Conservation (phyloP, 2,329 filamentous ascomycete species). For the Arthrocladium fulminans region DNA sequence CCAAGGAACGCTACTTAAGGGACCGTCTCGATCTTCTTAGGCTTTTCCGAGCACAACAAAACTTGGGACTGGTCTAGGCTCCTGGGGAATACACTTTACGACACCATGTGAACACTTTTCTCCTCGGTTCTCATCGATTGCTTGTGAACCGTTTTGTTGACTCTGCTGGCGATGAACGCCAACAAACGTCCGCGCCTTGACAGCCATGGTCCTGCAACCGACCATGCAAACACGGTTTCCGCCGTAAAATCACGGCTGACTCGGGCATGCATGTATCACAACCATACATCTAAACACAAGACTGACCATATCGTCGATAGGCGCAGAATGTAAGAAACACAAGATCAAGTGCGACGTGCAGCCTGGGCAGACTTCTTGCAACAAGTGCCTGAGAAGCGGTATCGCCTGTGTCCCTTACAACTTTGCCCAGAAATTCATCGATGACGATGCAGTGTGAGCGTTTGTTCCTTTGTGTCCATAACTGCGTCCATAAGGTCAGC, state of each 20-base stretch:
- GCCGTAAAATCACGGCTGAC: conserved; percentile 1
- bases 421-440: conserved; percentile 47
- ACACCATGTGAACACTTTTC: background rate
- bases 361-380: conserved; percentile 39
- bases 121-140: background rate
- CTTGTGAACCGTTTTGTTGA: background rate
- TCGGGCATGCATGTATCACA: background rate
- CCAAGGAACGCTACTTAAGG: too few species aligned
- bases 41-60: too few species aligned
- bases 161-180: background rate
- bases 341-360: conserved; percentile 48
- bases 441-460: conserved; percentile 47
- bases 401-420: conserved; percentile 48
- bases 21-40: too few species aligned
- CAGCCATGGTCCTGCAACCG: background rate
- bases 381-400: conserved; percentile 42
- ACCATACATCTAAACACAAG: background rate
- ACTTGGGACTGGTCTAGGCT: too few species aligned
- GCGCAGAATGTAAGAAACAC: conserved; percentile 44
- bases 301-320: conserved; percentile 19
- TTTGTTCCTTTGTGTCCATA: too few species aligned
- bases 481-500: conserved; percentile 6
- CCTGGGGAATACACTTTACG: too few species aligned
- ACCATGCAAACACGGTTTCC: background rate
- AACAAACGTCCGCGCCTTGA: conserved; percentile 6